phyloP scores from a whole-genome alignment of 139 green algal species.

The Helicosporidium sp. region DNA sequence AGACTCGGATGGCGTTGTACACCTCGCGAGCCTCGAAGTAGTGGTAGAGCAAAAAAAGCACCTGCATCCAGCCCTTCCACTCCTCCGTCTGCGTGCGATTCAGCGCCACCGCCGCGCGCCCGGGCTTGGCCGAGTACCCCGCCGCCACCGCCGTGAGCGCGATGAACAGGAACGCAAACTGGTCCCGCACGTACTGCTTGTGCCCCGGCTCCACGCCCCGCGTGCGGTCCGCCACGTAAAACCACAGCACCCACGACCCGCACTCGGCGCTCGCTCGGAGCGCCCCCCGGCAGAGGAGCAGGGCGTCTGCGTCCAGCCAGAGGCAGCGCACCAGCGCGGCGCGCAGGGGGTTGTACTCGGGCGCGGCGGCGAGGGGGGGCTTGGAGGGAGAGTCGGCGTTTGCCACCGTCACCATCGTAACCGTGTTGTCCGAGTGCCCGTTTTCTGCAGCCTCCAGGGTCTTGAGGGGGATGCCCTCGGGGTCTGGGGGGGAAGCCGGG shows the following conservation, averaged over 20 bases:
- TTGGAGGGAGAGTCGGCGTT: no score
- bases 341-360: no score
- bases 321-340: no score
- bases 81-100: constrained; percentile 91
- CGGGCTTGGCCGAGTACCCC: constrained; percentile 9
- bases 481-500: no score
- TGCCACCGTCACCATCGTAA: no score
- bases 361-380: no score
- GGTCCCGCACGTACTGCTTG: constrained; percentile 34
- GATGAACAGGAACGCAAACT: constrained; percentile 66
- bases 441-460: no score
- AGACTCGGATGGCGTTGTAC: constrained; percentile 95
- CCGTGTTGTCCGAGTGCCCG: no score
- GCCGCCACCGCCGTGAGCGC: constrained; percentile 37
- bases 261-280: constrained; percentile 40
- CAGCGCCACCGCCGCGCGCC: constrained; percentile 45
- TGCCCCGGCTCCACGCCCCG: constrained; percentile 1
- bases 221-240: constrained; percentile 70
- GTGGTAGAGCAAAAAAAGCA: constrained; percentile 89
- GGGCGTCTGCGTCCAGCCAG: constrained; percentile 13
- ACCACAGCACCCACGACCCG: constrained; percentile 64
- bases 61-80: constrained; percentile 93
- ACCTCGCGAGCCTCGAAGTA: constrained; percentile 80
- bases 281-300: constrained; percentile 2
- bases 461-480: no score